These are phyloP conservation scores for Torulaspora microellipsoides DNA, from an alignment of 805 yeast genomes.

Conservation along the genomic window DNA sequence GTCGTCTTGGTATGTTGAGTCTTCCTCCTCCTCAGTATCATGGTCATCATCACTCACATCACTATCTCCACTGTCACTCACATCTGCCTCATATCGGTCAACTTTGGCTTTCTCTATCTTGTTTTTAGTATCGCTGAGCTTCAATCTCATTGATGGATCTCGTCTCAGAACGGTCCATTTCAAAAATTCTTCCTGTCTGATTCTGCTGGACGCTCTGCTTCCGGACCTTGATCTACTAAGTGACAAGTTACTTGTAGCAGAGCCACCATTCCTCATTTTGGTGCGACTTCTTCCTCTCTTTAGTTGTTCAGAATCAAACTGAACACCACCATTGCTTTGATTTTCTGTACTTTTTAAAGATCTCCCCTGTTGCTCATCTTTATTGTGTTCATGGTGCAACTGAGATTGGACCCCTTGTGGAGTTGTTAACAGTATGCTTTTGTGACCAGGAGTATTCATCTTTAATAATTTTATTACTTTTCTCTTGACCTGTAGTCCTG, in stretches of 20 bases:
- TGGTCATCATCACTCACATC: slow-evolving; percentile 18
- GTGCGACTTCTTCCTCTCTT: slow-evolving; percentile 31
- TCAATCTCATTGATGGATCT: slow-evolving; percentile 67
- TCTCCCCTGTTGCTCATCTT: neutral
- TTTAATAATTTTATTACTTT: neutral
- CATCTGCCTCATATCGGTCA: slow-evolving; percentile 15
- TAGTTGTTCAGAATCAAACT: slow-evolving; percentile 29
- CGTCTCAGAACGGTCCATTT: slow-evolving; percentile 66
- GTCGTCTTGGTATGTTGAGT: slow-evolving; percentile 34
- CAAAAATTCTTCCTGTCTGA: slow-evolving; percentile 38
- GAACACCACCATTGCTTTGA: slow-evolving; percentile 15
- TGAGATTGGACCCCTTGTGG: slow-evolving; percentile 19
- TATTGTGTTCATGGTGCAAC: neutral
- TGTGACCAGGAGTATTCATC: slow-evolving; percentile 13
- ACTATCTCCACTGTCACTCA: slow-evolving; percentile 17
- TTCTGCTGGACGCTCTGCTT: slow-evolving; percentile 27
- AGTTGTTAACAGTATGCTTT: slow-evolving; percentile 23
- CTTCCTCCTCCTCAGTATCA: slow-evolving; percentile 48
- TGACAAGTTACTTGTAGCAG: slow-evolving; percentile 13
- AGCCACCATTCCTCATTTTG: slow-evolving; percentile 9
- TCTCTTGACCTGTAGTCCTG: too few relatives aligned
- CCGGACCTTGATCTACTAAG: slow-evolving; percentile 30
- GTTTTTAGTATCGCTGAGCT: neutral
- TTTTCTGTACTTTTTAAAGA: neutral
- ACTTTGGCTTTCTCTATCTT: slow-evolving; percentile 14